Evolutionary conservation across 805 yeast species (phyloP).

Genomic region (Kodamaea kaohsiungensis): DNA sequence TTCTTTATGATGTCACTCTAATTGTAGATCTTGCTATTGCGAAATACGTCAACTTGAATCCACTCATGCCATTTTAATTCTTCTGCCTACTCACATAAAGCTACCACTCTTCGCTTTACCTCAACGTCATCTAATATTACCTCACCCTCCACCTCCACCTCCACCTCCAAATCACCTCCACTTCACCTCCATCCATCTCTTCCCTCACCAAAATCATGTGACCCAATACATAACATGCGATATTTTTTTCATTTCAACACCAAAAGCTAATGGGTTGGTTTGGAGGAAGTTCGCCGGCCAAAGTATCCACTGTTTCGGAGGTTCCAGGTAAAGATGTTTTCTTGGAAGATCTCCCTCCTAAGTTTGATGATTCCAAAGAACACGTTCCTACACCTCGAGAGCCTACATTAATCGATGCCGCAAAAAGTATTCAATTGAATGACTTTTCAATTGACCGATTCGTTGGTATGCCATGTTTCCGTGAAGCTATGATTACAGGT

Average conservation of each 20-base stretch:
- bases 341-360: constrained; percentile 55
- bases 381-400: constrained; percentile 6
- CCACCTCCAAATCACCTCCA: not conserved
- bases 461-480: constrained; percentile 69
- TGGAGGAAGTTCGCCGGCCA: constrained; percentile 36
- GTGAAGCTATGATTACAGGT: constrained; percentile 79
- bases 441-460: constrained; percentile 57
- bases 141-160: too few species aligned
- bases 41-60: too few species aligned
- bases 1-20: too few species aligned
- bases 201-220: not conserved
- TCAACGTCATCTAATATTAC: too few species aligned
- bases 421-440: constrained; percentile 41
- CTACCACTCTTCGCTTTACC: too few species aligned
- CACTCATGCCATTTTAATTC: too few species aligned
- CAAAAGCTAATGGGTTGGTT: constrained; percentile 43
- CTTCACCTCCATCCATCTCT: not conserved
- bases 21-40: too few species aligned
- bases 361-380: constrained; percentile 37
- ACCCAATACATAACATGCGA: not conserved
- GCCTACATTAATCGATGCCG: constrained; percentile 36
- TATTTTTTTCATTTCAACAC: not conserved
- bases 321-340: constrained; percentile 26
- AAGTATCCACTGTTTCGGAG: constrained; percentile 37
- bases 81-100: too few species aligned